A percentile compares a stretch with the other conserved stretches of the same genome.
phyloP scores from a whole-genome alignment of 2,329 filamentous ascomycete genomes.

The Alternaria triticina region DNA sequence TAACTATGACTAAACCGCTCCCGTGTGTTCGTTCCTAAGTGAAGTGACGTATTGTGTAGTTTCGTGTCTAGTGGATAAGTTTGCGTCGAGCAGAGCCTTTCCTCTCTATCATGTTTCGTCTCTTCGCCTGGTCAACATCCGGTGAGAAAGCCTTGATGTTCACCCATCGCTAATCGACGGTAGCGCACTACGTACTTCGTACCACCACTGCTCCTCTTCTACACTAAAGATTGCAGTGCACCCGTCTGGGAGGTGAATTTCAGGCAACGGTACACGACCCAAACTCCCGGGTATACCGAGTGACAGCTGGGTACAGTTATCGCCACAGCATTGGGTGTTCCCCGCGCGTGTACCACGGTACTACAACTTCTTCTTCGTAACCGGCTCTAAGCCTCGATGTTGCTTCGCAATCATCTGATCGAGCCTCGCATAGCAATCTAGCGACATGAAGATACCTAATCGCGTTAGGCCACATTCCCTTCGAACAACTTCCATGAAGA shows the following conservation, averaged over 20 bases:
- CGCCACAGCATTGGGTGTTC: background rate
- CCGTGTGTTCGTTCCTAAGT: background rate
- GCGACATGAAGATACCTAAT: slow-evolving; percentile 43
- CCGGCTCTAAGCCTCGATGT: slow-evolving; percentile 29
- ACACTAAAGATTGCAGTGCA: background rate
- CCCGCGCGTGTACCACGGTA: background rate
- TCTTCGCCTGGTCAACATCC: background rate
- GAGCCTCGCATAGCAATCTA: slow-evolving; percentile 44
- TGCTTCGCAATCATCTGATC: slow-evolving; percentile 34
- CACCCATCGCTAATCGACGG: background rate
- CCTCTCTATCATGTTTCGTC: background rate
- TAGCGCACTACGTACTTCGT: background rate
- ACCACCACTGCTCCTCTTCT: background rate
- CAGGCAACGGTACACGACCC: background rate
- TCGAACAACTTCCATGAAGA: background rate
- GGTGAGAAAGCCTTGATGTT: background rate
- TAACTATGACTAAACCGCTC: background rate
- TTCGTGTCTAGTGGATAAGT: accelerated
- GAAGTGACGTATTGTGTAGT: background rate
- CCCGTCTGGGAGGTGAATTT: background rate
- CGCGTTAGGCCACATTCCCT: background rate
- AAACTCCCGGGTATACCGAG: background rate
- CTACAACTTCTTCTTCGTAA: slow-evolving; percentile 42
- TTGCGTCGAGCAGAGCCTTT: accelerated
- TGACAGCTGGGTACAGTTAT: background rate